Percentiles rank a stretch among this genome's conserved stretches.
These are phyloP conservation scores for Prunus mume DNA, from an alignment of 306 rosid genomes.

Conservation along the genomic window DNA sequence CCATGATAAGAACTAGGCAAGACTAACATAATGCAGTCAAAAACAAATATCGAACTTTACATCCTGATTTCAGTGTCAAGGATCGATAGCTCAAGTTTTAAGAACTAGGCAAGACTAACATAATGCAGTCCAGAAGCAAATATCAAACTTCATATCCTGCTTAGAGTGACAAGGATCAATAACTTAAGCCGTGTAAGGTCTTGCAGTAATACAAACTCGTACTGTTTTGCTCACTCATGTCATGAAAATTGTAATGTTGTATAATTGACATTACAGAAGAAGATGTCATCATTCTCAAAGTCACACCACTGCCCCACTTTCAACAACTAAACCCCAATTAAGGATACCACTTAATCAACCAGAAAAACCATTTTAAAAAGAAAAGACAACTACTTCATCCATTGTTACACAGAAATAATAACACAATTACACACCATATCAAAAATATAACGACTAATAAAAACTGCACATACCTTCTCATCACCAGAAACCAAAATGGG, in stretches of 20 bases:
- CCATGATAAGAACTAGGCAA: not conserved
- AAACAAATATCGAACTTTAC: not conserved
- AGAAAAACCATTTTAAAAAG: not conserved
- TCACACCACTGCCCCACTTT: not conserved
- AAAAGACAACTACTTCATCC: not conserved
- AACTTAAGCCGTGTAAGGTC: not conserved
- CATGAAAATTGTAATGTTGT: not conserved
- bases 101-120: not conserved
- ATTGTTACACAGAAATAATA: not conserved
- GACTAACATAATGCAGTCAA: slow-evolving; percentile 8
- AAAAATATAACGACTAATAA: not conserved
- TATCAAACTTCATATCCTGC: not conserved
- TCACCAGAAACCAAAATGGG: slow-evolving; percentile 72
- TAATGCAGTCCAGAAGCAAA: not conserved
- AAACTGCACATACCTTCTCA: slow-evolving; percentile 49
- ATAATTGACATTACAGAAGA: not conserved
- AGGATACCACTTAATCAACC: not conserved
- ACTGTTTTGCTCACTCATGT: not conserved
- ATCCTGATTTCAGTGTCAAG: not conserved
- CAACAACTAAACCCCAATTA: not conserved
- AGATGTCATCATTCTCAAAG: not conserved
- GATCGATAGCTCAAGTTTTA: not conserved
- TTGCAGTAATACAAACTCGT: not conserved
- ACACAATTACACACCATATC: not conserved
- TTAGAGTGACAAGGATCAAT: not conserved